Conservation (phyloP, 306 rosid species). For the Cucumis cinereus region DNA sequence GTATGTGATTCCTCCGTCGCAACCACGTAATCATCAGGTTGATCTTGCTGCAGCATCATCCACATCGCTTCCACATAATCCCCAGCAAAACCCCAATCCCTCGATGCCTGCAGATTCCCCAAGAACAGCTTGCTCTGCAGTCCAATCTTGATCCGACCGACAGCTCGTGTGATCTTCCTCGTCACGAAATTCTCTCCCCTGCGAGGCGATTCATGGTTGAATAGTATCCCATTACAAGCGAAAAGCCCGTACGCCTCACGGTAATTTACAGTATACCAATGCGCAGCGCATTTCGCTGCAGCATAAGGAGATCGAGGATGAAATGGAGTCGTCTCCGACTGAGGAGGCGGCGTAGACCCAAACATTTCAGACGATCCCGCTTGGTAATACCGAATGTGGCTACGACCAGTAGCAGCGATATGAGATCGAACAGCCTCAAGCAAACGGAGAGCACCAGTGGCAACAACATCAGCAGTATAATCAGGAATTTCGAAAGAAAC, state of each 20-base stretch:
- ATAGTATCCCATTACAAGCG: constrained; percentile 86
- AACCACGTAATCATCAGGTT: constrained; percentile 83
- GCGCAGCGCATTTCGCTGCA: constrained; percentile 87
- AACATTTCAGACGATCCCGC: constrained; percentile 99
- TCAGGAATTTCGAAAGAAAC: constrained; percentile 99
- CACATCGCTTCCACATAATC: constrained; percentile 98
- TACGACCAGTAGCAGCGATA: constrained; percentile 55
- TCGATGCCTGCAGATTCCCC: constrained; percentile 72
- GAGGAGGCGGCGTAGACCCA: constrained; percentile 89
- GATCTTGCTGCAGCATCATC: constrained; percentile 98
- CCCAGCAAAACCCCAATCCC: constrained; percentile 99
- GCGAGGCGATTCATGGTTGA: constrained; percentile 86
- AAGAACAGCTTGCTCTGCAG: constrained; percentile 72
- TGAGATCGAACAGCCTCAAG: constrained; percentile 91
- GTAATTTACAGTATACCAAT: constrained; percentile 98
- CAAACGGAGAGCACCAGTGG: constrained; percentile 89
- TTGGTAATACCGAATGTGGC: constrained; percentile 67
- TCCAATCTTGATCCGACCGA: constrained; percentile 90
- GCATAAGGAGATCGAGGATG: constrained; percentile 98
- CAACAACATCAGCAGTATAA: constrained; percentile 92
- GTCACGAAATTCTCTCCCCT: constrained; percentile 96
- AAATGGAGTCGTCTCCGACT: constrained; percentile 68
- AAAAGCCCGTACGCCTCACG: constrained; percentile 85
- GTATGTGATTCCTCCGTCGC: constrained; percentile 96
- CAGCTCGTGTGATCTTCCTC: constrained; percentile 82